These are phyloP conservation scores for Myriosclerotinia scirpicola DNA, from an alignment of 2,329 filamentous ascomycete genomes.

Conservation along the genomic window DNA sequence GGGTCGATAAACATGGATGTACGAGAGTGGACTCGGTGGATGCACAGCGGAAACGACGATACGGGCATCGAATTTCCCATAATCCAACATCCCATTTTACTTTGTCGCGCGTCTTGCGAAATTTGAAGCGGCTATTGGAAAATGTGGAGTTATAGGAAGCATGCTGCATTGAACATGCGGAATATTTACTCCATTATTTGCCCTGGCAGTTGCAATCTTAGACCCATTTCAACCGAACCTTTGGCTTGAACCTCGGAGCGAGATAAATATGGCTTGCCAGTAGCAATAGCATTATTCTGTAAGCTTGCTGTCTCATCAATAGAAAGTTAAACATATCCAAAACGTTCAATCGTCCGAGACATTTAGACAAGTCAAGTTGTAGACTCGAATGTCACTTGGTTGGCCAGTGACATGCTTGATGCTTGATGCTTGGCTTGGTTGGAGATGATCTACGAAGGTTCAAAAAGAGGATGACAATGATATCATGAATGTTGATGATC, in stretches of 20 bases:
- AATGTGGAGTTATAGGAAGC: neutral
- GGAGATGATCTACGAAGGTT: slow-evolving; percentile 8
- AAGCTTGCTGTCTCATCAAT: slow-evolving; percentile 10
- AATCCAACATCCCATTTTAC: slow-evolving; percentile 1
- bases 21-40: slow-evolving; percentile 7
- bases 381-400: neutral
- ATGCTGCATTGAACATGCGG: neutral
- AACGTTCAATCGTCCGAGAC: slow-evolving; percentile 15
- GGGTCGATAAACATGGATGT: neutral
- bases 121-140: slow-evolving; percentile 11
- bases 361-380: slow-evolving; percentile 3
- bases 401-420: slow-evolving; percentile 18
- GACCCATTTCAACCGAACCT: too few relatives aligned
- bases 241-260: neutral
- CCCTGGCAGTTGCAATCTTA: neutral
- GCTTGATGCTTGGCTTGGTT: slow-evolving; percentile 13
- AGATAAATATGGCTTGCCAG: slow-evolving; percentile 11
- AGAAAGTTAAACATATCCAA: neutral
- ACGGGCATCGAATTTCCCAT: neutral
- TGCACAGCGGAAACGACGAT: neutral
- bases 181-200: neutral
- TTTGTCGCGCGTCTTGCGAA: slow-evolving; percentile 16
- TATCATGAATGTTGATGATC: slow-evolving; percentile 16
- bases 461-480: neutral
- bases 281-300: neutral